Conservation (phyloP, 1,139 yeast species). For the Candida frijolesensis region DNA sequence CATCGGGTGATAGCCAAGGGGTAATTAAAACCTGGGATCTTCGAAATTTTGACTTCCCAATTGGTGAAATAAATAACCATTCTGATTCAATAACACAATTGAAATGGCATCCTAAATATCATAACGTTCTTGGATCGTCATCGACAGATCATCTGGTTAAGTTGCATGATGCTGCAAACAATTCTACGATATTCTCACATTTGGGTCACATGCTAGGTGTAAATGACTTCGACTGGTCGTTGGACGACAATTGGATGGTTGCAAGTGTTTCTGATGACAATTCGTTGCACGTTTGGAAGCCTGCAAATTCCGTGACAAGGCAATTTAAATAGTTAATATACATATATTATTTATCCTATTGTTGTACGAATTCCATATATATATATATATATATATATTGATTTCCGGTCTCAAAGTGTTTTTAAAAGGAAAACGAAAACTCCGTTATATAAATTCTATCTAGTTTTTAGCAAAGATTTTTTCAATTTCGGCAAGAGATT, state of each 20-base stretch:
- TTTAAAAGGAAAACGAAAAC: neutral
- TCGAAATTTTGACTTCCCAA: slow-evolving; percentile 39
- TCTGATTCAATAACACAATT: slow-evolving; percentile 64
- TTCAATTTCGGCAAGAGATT: slow-evolving; percentile 91
- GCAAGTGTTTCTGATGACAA: slow-evolving; percentile 90
- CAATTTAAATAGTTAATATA: slow-evolving; percentile 13
- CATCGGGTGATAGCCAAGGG: slow-evolving; percentile 74
- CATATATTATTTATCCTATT: slow-evolving; percentile 1
- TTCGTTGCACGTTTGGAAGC: slow-evolving; percentile 84
- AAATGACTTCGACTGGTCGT: slow-evolving; percentile 86
- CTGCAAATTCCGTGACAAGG: slow-evolving; percentile 34
- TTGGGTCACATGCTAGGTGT: slow-evolving; percentile 92
- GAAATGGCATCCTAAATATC: slow-evolving; percentile 74
- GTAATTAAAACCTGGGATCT: slow-evolving; percentile 68
- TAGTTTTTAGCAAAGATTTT: slow-evolving; percentile 64
- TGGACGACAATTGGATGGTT: slow-evolving; percentile 73
- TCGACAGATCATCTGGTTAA: slow-evolving; percentile 73
- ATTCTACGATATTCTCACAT: slow-evolving; percentile 63
- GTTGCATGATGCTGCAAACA: slow-evolving; percentile 61
- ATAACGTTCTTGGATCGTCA: slow-evolving; percentile 67
- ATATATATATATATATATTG: neutral
- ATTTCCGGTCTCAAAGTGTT: neutral
- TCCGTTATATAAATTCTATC: slow-evolving; percentile 10
- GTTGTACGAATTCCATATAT: neutral
- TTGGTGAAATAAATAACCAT: slow-evolving; percentile 44